Percentiles rank a stretch among this genome's conserved stretches.
phyloP scores from a whole-genome alignment of 2,329 filamentous ascomycete species.

The Alternaria sp. region DNA sequence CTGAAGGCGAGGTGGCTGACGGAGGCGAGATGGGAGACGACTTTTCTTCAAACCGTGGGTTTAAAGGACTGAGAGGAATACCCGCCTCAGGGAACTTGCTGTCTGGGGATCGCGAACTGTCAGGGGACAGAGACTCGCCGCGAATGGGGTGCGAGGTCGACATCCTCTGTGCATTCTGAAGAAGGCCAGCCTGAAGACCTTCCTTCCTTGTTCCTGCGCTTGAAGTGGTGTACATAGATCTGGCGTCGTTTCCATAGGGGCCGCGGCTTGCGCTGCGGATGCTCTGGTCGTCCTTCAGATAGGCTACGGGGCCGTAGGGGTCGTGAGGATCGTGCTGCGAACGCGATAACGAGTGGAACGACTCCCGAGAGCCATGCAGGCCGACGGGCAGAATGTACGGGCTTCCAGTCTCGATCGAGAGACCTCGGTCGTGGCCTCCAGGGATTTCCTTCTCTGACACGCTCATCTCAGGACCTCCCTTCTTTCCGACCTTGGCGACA shows the following conservation, averaged over 20 bases:
- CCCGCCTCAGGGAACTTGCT: slow-evolving; percentile 45
- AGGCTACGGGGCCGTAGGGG: slow-evolving; percentile 75
- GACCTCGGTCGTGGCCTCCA: slow-evolving; percentile 52
- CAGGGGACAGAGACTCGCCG: slow-evolving; percentile 47
- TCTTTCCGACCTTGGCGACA: slow-evolving; percentile 47
- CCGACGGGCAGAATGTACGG: slow-evolving; percentile 93
- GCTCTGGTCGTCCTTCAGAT: slow-evolving; percentile 56
- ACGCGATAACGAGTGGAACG: slow-evolving; percentile 82
- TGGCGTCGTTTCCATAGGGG: slow-evolving; percentile 46
- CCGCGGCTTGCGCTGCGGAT: slow-evolving; percentile 40
- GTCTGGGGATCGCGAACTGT: slow-evolving; percentile 38
- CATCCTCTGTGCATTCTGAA: slow-evolving; percentile 65
- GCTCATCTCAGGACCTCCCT: slow-evolving; percentile 58
- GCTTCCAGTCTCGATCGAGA: slow-evolving; percentile 71
- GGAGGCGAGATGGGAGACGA: slow-evolving; percentile 7
- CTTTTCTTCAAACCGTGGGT: slow-evolving; percentile 30
- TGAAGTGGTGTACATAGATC: slow-evolving; percentile 60
- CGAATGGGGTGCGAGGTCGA: slow-evolving; percentile 59
- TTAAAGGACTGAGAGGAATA: slow-evolving; percentile 36
- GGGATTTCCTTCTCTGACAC: slow-evolving; percentile 60
- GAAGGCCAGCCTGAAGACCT: slow-evolving; percentile 57
- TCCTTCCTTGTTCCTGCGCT: slow-evolving; percentile 54
- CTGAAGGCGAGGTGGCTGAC: slow-evolving; percentile 18
- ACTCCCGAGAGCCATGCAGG: slow-evolving; percentile 80
- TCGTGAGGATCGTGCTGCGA: slow-evolving; percentile 78